Conservation (phyloP, 129 eudicot species). For the Helianthus tuberosus region DNA sequence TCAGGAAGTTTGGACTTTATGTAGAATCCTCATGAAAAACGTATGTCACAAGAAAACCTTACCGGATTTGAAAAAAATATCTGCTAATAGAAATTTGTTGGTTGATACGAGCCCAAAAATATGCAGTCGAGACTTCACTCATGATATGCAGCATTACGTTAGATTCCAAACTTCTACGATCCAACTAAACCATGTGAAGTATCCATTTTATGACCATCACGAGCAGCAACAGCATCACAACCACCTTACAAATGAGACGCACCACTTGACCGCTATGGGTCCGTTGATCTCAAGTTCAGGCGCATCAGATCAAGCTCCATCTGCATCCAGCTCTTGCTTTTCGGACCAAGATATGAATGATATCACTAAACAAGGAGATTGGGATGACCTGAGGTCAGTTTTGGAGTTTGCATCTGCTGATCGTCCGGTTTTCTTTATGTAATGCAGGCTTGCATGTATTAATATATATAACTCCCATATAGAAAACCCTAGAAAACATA, state of each 20-base stretch:
- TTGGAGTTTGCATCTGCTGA: conserved; percentile 47
- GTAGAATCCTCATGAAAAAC: conserved; percentile 66
- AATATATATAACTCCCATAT: not conserved
- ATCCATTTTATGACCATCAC: conserved; percentile 10
- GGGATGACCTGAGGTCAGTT: conserved; percentile 71
- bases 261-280: not conserved
- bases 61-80: conserved; percentile 59
- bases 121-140: conserved; percentile 53
- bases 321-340: conserved; percentile 41
- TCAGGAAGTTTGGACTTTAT: conserved; percentile 97
- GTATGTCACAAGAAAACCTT: conserved; percentile 40
- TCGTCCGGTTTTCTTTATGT: conserved; percentile 25
- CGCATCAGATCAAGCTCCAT: conserved; percentile 24
- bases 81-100: conserved; percentile 17
- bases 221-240: not conserved
- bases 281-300: not conserved
- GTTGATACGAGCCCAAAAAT: conserved; percentile 18
- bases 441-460: conserved; percentile 1
- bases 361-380: conserved; percentile 48
- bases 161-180: conserved; percentile 43
- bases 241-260: not conserved
- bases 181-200: conserved; percentile 13
- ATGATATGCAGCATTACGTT: conserved; percentile 44
- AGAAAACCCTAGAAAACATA: not conserved
- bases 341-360: conserved; percentile 46